A percentile compares a stretch with the other conserved stretches of the same genome.
Evolutionary conservation across 2,329 filamentous ascomycete genomes (phyloP).

Genomic region (Botrytis cinerea): DNA sequence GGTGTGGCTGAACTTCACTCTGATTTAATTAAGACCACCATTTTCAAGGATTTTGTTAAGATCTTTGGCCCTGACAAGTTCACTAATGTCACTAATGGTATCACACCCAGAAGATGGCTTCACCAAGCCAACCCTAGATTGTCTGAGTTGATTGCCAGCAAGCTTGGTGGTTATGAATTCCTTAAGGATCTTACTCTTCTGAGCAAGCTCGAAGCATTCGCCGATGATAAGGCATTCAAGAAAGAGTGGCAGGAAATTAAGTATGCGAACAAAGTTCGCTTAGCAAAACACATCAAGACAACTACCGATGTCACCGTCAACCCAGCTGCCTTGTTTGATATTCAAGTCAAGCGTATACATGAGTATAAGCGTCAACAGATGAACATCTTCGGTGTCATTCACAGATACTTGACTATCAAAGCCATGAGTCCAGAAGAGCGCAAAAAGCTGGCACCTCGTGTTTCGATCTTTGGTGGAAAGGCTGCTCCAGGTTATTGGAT

Average conservation of each 20-base stretch:
- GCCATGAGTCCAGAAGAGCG: slow-evolving; percentile 77
- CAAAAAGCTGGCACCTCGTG: slow-evolving; percentile 83
- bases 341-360: slow-evolving; percentile 98
- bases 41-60: slow-evolving; percentile 97
- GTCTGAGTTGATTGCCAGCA: slow-evolving; percentile 88
- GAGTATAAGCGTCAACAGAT: slow-evolving; percentile 99
- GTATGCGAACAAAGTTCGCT: slow-evolving; percentile 87
- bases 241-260: slow-evolving; percentile 98
- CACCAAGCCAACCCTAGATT: slow-evolving; percentile 95
- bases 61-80: slow-evolving; percentile 98
- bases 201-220: slow-evolving; percentile 80
- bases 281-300: slow-evolving; percentile 88
- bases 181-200: slow-evolving; percentile 87
- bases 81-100: slow-evolving; percentile 97
- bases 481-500: slow-evolving; percentile 99
- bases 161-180: slow-evolving; percentile 80
- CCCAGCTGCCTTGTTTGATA: slow-evolving; percentile 85
- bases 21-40: slow-evolving; percentile 97
- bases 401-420: slow-evolving; percentile 90
- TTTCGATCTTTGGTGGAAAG: slow-evolving; percentile 97
- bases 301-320: slow-evolving; percentile 81
- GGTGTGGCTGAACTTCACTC: slow-evolving; percentile 97
- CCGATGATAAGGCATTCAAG: slow-evolving; percentile 86
- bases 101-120: slow-evolving; percentile 93
- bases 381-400: slow-evolving; percentile 98